Evolutionary conservation across 1,284 basidiomycete species (phyloP), one percentile per base, ranked within the genome.

Genomic region (Jaminaea rosea): DNA sequence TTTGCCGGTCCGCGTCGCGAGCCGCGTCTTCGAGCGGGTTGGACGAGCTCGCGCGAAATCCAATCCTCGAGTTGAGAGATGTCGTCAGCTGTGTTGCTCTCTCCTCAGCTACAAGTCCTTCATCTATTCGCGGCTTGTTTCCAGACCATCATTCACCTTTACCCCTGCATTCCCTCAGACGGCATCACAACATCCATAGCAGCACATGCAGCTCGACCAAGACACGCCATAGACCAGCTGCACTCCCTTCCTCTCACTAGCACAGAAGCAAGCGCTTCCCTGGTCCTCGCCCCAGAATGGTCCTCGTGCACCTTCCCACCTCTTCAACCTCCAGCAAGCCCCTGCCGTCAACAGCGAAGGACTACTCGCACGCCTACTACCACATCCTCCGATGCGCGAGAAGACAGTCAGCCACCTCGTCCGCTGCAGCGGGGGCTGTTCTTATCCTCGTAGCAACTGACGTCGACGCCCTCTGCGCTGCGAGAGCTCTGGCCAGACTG

Each of bases 401-500:
- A 23, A 49, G 61, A 28, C 41, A 60, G 6, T 41, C 58, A 10
- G 55, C 62, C 4, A 53, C 52, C 10, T 32, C 57, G 4, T 57
- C 62, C 1, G 42, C 60, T 0, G 59, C 61, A 5, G 58, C 66
- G 4, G 60, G 67, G 1, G 51, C 60, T 1, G 83, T 92, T 47
- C 81, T 89, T 59, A 80, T 94, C 52, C 83, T 93, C 56, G 86
- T 87, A 44, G 83, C 88, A 3, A 86, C 88, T 10, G 87, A 92
- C 69, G 86, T 92, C 44, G 90, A 94, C 76, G 86, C 88, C 13
- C 77, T 94, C 5, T 92, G 88, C 75, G 90, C 89, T 4, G 83
- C 87, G 4, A 81, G 85, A 44, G 91, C 97, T 80, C 81, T 98
- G 42, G 84, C 85, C n/a, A 84, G 84, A 31, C 78, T 98, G 19